Percentiles rank a stretch among this genome's conserved stretches.
These are phyloP conservation scores for Cichorium intybus DNA, from an alignment of 140 eudicot genomes.

Conservation along the genomic window DNA sequence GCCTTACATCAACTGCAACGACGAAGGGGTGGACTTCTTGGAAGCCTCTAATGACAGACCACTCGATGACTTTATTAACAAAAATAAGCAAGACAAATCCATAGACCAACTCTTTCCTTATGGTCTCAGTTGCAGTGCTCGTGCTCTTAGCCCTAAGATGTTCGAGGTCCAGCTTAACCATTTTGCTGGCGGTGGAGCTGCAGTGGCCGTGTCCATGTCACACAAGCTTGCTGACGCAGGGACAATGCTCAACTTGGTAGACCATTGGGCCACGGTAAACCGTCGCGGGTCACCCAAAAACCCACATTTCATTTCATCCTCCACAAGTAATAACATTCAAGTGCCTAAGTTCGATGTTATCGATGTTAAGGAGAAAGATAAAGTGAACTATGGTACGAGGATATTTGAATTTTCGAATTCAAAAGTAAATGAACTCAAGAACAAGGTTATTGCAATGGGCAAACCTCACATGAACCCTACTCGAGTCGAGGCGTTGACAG, in stretches of 20 bases:
- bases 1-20: not conserved
- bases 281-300: not conserved
- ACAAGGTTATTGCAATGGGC: not conserved
- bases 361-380: not conserved
- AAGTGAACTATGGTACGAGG: not conserved
- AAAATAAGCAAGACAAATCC: not conserved
- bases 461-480: not conserved
- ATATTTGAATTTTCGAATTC: not conserved
- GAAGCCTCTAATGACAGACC: not conserved
- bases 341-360: not conserved
- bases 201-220: constrained; percentile 3
- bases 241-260: not conserved
- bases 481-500: constrained; percentile 10
- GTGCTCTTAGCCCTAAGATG: not conserved
- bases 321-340: not conserved
- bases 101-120: not conserved
- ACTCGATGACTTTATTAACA: not conserved
- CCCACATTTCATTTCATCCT: not conserved
- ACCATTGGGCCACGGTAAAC: constrained; percentile 10
- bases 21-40: constrained; percentile 7
- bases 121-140: not conserved
- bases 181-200: constrained; percentile 5
- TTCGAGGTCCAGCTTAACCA: constrained; percentile 5
- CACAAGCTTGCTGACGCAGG: constrained; percentile 7
- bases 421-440: constrained; percentile 1